Conservation (phyloP, 768 basidiomycete species). For the Suillus brevipes region DNA sequence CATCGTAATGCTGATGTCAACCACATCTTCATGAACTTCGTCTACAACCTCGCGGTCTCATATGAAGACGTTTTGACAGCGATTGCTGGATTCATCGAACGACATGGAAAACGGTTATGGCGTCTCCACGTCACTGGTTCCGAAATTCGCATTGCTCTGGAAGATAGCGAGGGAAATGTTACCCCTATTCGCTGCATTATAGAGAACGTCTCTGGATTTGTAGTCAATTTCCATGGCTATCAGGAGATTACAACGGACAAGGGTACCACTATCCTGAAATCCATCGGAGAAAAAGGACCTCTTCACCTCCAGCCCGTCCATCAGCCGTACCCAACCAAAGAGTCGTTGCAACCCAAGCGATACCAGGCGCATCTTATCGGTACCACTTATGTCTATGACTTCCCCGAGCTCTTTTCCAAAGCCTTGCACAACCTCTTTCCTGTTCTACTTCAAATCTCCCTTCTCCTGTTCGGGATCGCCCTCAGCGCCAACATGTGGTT, state of each 20-base stretch:
- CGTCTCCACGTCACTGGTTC: slow-evolving; percentile 96
- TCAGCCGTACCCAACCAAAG: slow-evolving; percentile 93
- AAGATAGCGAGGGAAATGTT: slow-evolving; percentile 92
- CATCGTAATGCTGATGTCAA: slow-evolving; percentile 95
- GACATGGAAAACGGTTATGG: slow-evolving; percentile 98
- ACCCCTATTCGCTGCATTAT: slow-evolving; percentile 97
- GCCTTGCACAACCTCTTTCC: slow-evolving; percentile 89
- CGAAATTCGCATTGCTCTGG: slow-evolving; percentile 92
- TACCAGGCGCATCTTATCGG: slow-evolving; percentile 98
- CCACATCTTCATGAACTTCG: slow-evolving; percentile 98
- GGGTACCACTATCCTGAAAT: slow-evolving; percentile 93
- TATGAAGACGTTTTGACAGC: slow-evolving; percentile 97
- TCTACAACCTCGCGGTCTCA: slow-evolving; percentile 92
- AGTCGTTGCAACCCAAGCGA: slow-evolving; percentile 96
- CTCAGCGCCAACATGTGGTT: too few species aligned
- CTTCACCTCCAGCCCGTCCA: slow-evolving; percentile 95
- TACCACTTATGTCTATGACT: slow-evolving; percentile 98
- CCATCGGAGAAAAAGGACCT: slow-evolving; percentile 96
- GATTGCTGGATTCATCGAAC: slow-evolving; percentile 98
- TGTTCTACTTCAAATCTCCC: too few species aligned
- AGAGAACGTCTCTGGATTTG: slow-evolving; percentile 98
- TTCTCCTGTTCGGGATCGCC: too few species aligned
- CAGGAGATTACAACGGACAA: slow-evolving; percentile 97
- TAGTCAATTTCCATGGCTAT: slow-evolving; percentile 97
- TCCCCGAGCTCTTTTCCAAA: slow-evolving; percentile 98